Conservation (phyloP, 306 rosid species). For the Cucumis cinereus region DNA sequence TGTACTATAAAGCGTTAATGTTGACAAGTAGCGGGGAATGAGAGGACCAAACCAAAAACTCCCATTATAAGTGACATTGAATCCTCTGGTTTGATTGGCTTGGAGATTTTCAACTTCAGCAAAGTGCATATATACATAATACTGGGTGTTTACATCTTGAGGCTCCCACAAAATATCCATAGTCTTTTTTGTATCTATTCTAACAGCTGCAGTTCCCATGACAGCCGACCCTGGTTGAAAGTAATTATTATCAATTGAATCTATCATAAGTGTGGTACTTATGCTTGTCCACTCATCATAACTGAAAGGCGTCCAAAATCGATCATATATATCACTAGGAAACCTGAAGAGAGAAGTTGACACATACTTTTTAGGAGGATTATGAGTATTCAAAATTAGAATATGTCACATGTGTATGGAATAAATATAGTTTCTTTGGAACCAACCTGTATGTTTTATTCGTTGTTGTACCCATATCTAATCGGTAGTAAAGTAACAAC, state of each 20-base stretch:
- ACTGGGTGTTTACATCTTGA: conserved; percentile 5
- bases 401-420: too few relatives aligned
- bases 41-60: conserved; percentile 8
- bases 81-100: conserved; percentile 24
- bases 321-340: conserved; percentile 25
- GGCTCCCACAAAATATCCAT: conserved; percentile 9
- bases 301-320: conserved; percentile 29
- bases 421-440: background rate
- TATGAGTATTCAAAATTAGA: background rate
- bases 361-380: background rate
- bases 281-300: background rate
- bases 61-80: conserved; percentile 27
- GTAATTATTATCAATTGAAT: background rate
- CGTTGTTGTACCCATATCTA: conserved; percentile 23
- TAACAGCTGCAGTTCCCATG: conserved; percentile 22
- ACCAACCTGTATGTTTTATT: conserved; percentile 23
- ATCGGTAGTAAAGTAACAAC: conserved; percentile 9
- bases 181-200: background rate
- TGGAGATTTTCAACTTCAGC: conserved; percentile 26
- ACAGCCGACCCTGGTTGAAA: conserved; percentile 19
- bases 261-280: conserved; percentile 4
- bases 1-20: conserved; percentile 2
- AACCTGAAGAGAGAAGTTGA: conserved; percentile 13
- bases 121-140: conserved; percentile 35
- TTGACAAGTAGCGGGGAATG: conserved; percentile 7